Evolutionary conservation across 2,329 filamentous ascomycete genomes (phyloP).

Genomic region (Calcarisporium arbuscula): DNA sequence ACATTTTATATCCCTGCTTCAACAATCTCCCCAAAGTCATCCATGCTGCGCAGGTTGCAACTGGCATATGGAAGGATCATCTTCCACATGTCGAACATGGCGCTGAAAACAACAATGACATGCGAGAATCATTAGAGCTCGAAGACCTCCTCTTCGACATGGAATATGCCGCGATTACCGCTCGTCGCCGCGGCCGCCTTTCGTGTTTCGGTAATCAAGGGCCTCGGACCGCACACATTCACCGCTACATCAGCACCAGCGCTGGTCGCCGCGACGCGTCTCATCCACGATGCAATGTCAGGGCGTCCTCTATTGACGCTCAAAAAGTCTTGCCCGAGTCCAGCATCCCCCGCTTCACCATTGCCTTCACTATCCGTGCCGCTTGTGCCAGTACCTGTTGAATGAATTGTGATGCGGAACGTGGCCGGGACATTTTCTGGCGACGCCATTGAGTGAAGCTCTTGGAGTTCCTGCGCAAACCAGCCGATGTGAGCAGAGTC

Average conservation of each 20-base stretch:
- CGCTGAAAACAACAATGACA: no score
- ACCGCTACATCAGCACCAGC: conserved; percentile 1
- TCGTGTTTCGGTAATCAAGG: background rate
- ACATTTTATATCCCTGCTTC: no score
- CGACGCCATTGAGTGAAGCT: background rate
- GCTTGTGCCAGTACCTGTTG: background rate
- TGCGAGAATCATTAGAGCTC: background rate
- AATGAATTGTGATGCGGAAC: background rate
- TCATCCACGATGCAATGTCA: no score
- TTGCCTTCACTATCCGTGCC: no score
- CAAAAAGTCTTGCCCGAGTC: no score
- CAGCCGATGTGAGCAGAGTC: background rate
- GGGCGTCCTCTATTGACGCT: no score
- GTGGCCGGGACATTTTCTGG: background rate
- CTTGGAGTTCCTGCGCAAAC: conserved; percentile 1
- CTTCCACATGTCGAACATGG: no score
- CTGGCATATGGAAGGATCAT: no score
- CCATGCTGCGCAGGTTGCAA: no score
- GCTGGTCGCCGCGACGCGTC: no score
- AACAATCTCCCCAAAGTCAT: no score
- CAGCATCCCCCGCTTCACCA: no score
- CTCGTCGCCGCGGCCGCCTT: background rate
- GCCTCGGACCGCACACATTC: background rate
- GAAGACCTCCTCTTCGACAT: background rate
- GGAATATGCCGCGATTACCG: background rate